Percentiles rank a stretch among this genome's conserved stretches.
These are phyloP conservation scores for Salisapilia sapeloensis DNA, from an alignment of 352 stramenopile species.

Conservation along the genomic window DNA sequence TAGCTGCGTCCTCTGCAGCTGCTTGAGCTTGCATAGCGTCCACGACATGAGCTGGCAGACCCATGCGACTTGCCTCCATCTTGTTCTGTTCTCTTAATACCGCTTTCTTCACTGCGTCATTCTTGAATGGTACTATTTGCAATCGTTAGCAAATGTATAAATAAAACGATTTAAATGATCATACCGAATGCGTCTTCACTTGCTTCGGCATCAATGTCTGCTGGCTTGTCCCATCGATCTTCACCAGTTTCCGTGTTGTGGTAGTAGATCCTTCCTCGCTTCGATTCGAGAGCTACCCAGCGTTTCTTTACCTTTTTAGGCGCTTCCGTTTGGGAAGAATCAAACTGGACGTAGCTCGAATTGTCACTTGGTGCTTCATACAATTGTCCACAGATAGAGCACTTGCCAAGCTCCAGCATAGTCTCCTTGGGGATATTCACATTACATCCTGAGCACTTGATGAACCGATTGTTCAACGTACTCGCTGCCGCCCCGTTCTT, in stretches of 20 bases:
- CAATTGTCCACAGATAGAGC: slow-evolving; percentile 26
- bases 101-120: slow-evolving; percentile 64
- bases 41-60: slow-evolving; percentile 40
- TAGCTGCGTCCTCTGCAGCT: slow-evolving; percentile 10
- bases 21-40: slow-evolving; percentile 18
- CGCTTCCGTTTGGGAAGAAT: not conserved
- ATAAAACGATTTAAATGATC: slow-evolving; percentile 2
- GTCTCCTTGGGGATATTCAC: slow-evolving; percentile 74
- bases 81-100: slow-evolving; percentile 63
- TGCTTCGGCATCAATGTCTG: slow-evolving; percentile 43
- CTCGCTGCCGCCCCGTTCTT: slow-evolving; percentile 34
- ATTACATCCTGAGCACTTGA: slow-evolving; percentile 50
- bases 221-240: slow-evolving; percentile 55
- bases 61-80: slow-evolving; percentile 46
- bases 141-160: not conserved
- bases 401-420: slow-evolving; percentile 38
- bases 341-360: slow-evolving; percentile 24
- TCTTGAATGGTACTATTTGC: slow-evolving; percentile 57
- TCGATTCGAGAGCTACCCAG: slow-evolving; percentile 48
- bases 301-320: slow-evolving; percentile 24
- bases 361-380: slow-evolving; percentile 16
- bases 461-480: slow-evolving; percentile 59
- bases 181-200: slow-evolving; percentile 38
- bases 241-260: slow-evolving; percentile 72
- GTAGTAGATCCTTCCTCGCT: slow-evolving; percentile 54